Evolutionary conservation across 768 basidiomycete species (phyloP).

Genomic region (Naematelia aurantialba): DNA sequence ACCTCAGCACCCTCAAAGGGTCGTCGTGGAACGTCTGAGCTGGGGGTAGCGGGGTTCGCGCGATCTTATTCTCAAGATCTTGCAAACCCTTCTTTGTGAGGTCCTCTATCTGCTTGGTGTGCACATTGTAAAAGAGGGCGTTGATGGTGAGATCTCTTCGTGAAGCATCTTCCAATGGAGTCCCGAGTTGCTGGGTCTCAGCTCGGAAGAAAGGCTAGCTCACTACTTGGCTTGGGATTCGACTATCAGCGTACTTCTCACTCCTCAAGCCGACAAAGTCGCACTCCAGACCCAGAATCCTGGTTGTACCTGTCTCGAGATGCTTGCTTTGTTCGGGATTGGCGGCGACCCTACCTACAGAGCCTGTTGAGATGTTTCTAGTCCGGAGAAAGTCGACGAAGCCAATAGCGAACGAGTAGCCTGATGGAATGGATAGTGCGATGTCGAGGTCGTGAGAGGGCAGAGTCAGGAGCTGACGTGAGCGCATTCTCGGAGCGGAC

Average conservation of each 20-base stretch:
- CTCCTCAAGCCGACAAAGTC: slow-evolving; percentile 92
- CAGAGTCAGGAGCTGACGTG: slow-evolving; percentile 63
- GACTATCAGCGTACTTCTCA: slow-evolving; percentile 84
- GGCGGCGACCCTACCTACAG: slow-evolving; percentile 76
- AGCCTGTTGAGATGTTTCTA: slow-evolving; percentile 35
- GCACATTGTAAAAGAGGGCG: slow-evolving; percentile 91
- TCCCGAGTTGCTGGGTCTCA: slow-evolving; percentile 71
- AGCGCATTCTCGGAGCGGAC: neutral
- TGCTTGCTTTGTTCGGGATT: slow-evolving; percentile 99
- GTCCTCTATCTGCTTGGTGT: slow-evolving; percentile 79
- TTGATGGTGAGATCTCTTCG: slow-evolving; percentile 94
- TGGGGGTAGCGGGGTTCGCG: slow-evolving; percentile 85
- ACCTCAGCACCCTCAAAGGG: slow-evolving; percentile 85
- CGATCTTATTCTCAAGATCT: slow-evolving; percentile 72
- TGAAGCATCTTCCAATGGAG: slow-evolving; percentile 83
- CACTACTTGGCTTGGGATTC: slow-evolving; percentile 76
- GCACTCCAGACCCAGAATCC: slow-evolving; percentile 72
- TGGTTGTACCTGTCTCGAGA: slow-evolving; percentile 86
- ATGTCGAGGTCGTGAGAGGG: slow-evolving; percentile 91
- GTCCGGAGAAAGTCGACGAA: slow-evolving; percentile 62
- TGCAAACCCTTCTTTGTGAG: slow-evolving; percentile 73
- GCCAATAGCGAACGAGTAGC: slow-evolving; percentile 76
- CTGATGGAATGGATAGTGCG: slow-evolving; percentile 83
- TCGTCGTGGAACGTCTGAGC: slow-evolving; percentile 87
- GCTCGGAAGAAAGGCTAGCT: neutral